Evolutionary conservation across 2,329 filamentous ascomycete genomes (phyloP).

Genomic region (Aspergillus nomiae): DNA sequence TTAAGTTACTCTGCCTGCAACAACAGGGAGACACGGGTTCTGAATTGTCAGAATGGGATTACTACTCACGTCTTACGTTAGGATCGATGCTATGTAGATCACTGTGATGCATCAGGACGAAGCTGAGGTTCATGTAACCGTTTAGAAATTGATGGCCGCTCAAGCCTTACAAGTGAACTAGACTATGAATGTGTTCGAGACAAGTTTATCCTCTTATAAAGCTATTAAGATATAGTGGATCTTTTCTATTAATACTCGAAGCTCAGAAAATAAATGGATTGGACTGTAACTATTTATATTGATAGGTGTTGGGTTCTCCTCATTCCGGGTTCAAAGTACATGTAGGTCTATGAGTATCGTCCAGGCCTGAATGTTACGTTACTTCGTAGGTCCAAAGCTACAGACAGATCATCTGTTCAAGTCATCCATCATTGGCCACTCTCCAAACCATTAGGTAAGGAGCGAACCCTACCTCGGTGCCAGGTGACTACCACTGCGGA

Average conservation of each 20-base stretch:
- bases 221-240: not conserved
- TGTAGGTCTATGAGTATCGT: not conserved
- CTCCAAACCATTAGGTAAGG: not conserved
- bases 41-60: not conserved
- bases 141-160: not conserved
- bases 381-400: not conserved
- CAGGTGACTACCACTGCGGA: not conserved
- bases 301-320: not conserved
- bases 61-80: not conserved
- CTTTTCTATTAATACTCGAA: not conserved
- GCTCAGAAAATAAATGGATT: not conserved
- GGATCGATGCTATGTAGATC: not conserved
- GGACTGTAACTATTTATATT: not conserved
- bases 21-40: not conserved
- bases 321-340: not conserved
- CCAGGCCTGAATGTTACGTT: not conserved
- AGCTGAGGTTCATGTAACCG: too few relatives aligned
- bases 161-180: not conserved
- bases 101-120: not conserved
- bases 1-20: not conserved
- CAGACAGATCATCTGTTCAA: not conserved
- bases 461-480: not conserved
- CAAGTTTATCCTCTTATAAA: not conserved
- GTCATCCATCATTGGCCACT: not conserved
- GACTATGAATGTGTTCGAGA: not conserved